Conservation (phyloP, 163 green algal genomes). For the Picocystis sp. region DNA sequence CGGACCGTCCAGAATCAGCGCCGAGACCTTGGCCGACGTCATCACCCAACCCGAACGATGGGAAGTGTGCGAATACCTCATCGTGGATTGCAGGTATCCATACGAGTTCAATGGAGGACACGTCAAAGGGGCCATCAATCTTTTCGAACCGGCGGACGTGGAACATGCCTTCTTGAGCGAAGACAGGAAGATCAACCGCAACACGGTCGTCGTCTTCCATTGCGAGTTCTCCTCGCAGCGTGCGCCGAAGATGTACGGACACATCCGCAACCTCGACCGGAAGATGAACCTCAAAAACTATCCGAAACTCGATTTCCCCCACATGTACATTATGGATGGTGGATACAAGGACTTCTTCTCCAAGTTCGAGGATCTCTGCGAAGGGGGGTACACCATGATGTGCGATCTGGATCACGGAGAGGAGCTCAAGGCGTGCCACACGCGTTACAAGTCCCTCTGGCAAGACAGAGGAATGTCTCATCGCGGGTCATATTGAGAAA, state of each 20-base stretch:
- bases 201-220: slow-evolving; percentile 11
- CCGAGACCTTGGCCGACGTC: no score
- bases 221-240: slow-evolving; percentile 5
- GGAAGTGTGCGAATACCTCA: not conserved
- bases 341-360: slow-evolving; percentile 13
- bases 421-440: no score
- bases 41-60: no score
- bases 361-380: no score
- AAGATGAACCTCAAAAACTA: slow-evolving; percentile 8
- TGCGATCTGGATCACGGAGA: no score
- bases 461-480: no score
- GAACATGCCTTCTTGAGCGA: not conserved
- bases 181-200: not conserved
- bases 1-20: no score
- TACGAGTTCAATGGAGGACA: slow-evolving; percentile 6
- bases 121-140: not conserved
- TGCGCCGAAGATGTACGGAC: slow-evolving; percentile 6
- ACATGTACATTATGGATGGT: slow-evolving; percentile 13
- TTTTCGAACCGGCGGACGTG: not conserved
- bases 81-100: slow-evolving; percentile 11
- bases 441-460: no score
- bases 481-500: no score
- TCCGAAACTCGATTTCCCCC: slow-evolving; percentile 9
- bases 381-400: no score
- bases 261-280: slow-evolving; percentile 13